Evolutionary conservation across 176 grass and related monocot genomes (phyloP).

Genomic region (Neostapfia colusana): DNA sequence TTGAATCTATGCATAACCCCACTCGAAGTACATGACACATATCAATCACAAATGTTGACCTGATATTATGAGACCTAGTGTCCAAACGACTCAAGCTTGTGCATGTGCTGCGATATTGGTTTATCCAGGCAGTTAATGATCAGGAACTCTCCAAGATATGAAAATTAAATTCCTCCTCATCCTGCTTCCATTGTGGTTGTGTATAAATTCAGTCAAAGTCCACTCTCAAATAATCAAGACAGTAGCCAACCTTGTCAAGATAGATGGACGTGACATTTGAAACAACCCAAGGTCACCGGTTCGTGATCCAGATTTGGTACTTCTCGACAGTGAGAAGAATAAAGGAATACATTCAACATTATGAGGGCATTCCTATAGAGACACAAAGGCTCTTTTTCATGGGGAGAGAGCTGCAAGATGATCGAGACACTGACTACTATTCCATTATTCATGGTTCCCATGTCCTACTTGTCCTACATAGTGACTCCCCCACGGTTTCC

Average conservation of each 20-base stretch:
- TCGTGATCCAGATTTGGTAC: not conserved
- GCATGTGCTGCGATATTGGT: not conserved
- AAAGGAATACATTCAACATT: not conserved
- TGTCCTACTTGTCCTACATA: not conserved
- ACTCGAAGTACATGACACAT: too few species aligned
- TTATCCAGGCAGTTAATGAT: not conserved
- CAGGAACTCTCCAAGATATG: not conserved
- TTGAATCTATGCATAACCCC: too few species aligned
- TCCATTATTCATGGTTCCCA: not conserved
- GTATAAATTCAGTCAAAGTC: not conserved
- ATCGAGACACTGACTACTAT: not conserved
- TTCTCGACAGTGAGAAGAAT: slow-evolving; percentile 9
- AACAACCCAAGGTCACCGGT: not conserved
- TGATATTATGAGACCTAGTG: too few species aligned
- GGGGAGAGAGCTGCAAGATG: slow-evolving; percentile 2
- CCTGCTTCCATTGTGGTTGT: not conserved
- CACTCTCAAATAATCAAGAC: not conserved
- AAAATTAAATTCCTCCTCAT: not conserved
- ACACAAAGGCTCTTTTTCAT: not conserved
- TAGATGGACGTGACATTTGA: slow-evolving; percentile 8
- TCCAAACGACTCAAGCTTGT: not conserved
- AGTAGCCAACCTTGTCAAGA: not conserved
- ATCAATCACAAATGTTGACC: too few species aligned
- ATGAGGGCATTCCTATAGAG: not conserved
- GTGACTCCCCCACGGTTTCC: not conserved